phyloP scores from a whole-genome alignment of 2,329 filamentous ascomycete species.

The Nemania abortiva region DNA sequence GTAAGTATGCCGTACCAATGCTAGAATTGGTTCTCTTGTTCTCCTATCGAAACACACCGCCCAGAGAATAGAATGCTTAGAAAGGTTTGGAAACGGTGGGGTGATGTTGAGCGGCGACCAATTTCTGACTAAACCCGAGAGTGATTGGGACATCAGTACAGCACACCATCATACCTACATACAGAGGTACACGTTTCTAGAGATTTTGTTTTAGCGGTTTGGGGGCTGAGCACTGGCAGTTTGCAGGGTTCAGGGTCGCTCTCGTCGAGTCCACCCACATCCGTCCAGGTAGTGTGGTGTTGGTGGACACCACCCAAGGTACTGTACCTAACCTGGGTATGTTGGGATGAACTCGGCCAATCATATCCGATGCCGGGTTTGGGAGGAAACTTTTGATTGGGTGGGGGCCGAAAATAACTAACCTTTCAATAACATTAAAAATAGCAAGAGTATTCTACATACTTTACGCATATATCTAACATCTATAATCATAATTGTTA shows the following conservation, averaged over 20 bases:
- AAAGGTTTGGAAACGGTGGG: background rate
- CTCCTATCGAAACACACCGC: background rate
- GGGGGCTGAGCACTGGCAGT: constrained; percentile 17
- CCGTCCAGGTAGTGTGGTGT: too few species aligned
- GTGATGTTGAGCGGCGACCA: background rate
- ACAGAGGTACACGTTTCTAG: background rate
- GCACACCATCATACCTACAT: constrained; percentile 2
- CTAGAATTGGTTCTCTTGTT: background rate
- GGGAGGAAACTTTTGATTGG: constrained; percentile 23
- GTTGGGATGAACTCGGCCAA: constrained; percentile 15
- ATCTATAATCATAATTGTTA: too few species aligned
- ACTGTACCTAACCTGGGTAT: background rate
- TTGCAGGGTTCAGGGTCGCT: background rate
- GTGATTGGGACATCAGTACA: constrained; percentile 1
- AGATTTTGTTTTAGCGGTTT: constrained; percentile 8
- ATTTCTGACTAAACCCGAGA: background rate
- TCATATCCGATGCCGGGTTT: background rate
- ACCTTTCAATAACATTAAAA: constrained; percentile 11
- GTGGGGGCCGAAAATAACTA: constrained; percentile 11
- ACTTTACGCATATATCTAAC: too few species aligned
- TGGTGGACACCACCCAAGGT: background rate
- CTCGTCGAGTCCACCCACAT: constrained; percentile 8
- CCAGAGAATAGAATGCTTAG: background rate
- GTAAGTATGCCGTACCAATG: background rate
- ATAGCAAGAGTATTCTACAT: constrained; percentile 3